A percentile compares a stretch with the other conserved stretches of the same genome.
These are phyloP conservation scores for Solanum rostratum DNA, from an alignment of 257 asterid genomes.

Conservation along the genomic window DNA sequence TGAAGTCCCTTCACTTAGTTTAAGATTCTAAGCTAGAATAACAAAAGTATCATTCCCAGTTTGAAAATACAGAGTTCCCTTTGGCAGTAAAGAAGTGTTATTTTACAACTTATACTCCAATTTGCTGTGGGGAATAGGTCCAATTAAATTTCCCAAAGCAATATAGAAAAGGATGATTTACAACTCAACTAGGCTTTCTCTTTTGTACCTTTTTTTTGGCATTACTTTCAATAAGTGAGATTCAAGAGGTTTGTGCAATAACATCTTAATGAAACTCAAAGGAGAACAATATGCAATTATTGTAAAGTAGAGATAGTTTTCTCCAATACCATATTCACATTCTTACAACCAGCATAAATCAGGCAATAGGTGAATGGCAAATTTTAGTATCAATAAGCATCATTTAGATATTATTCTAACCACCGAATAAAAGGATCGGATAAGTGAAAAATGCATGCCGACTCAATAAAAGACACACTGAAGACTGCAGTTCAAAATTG, in stretches of 20 bases:
- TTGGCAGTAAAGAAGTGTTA: not conserved
- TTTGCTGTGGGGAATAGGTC: not conserved
- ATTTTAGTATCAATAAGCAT: not conserved
- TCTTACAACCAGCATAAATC: not conserved
- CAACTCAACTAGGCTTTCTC: not conserved
- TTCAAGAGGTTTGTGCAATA: not conserved
- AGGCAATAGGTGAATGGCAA: not conserved
- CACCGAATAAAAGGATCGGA: not conserved
- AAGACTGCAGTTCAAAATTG: not conserved
- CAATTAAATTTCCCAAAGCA: not conserved
- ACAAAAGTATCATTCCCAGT: not conserved
- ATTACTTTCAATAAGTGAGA: not conserved
- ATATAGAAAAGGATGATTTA: not conserved
- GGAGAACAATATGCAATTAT: not conserved
- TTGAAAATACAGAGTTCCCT: not conserved
- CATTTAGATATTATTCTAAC: not conserved
- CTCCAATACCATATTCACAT: not conserved
- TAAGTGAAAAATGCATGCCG: not conserved
- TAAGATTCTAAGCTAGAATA: not conserved
- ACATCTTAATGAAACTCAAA: not conserved
- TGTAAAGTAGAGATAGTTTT: not conserved
- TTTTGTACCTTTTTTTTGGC: not conserved
- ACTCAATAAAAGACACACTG: not conserved
- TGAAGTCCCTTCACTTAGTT: not conserved
- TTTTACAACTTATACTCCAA: not conserved